Evolutionary conservation across 78 protist species (phyloP).

Genomic region (Polysphondylium violaceum): DNA sequence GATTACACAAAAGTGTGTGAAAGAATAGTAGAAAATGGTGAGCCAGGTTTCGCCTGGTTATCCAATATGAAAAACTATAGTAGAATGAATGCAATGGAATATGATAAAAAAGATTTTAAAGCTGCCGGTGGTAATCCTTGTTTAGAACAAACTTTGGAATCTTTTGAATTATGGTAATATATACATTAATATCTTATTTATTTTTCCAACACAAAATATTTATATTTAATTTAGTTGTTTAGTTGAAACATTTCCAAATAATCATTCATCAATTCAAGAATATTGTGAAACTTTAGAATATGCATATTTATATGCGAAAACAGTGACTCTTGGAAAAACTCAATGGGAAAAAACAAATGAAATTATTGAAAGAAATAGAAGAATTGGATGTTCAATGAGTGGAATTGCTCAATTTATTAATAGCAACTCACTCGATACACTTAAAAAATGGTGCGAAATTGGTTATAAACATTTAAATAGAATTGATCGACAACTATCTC

Average conservation of each 20-base stretch:
- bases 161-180: slow-evolving; percentile 85
- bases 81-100: slow-evolving; percentile 81
- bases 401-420: slow-evolving; percentile 92
- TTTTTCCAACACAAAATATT: background rate
- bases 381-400: slow-evolving; percentile 93
- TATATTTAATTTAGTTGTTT: slow-evolving; percentile 76
- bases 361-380: slow-evolving; percentile 90
- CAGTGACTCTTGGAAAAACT: slow-evolving; percentile 92
- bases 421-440: slow-evolving; percentile 43
- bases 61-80: slow-evolving; percentile 91
- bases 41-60: slow-evolving; percentile 95
- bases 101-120: slow-evolving; percentile 37
- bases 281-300: slow-evolving; percentile 78
- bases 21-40: slow-evolving; percentile 90
- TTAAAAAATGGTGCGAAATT: slow-evolving; percentile 83
- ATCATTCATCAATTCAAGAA: slow-evolving; percentile 81
- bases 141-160: slow-evolving; percentile 94
- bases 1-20: slow-evolving; percentile 77
- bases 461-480: slow-evolving; percentile 81
- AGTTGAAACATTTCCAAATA: slow-evolving; percentile 93
- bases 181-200: too few species aligned
- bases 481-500: slow-evolving; percentile 55
- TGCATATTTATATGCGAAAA: slow-evolving; percentile 93
- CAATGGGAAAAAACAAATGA: slow-evolving; percentile 92
- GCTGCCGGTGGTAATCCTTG: slow-evolving; percentile 95